These are phyloP conservation scores for Boletus reticuloceps DNA, from an alignment of 768 basidiomycete species.

Conservation along the genomic window DNA sequence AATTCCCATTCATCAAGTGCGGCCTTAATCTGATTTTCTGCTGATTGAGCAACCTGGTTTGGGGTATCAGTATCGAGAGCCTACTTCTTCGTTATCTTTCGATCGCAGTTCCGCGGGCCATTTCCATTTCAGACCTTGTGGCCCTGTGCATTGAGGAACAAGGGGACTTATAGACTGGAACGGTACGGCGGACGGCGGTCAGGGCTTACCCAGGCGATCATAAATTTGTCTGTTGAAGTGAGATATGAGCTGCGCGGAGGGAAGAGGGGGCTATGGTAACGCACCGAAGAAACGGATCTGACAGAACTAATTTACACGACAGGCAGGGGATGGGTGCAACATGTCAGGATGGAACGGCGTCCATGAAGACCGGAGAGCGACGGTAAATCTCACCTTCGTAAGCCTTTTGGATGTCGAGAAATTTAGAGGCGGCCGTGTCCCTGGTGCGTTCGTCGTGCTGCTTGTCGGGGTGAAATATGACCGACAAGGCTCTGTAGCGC, in stretches of 20 bases:
- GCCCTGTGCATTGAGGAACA: conserved; percentile 24
- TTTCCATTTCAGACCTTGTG: conserved; percentile 38
- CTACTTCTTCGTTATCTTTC: conserved; percentile 49
- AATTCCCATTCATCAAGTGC: conserved; percentile 41
- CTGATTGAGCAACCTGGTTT: conserved; percentile 19
- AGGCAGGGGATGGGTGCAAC: conserved; percentile 10
- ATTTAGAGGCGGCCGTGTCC: conserved; percentile 60
- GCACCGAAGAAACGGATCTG: conserved; percentile 69
- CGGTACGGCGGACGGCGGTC: conserved; percentile 5
- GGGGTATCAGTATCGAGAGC: conserved; percentile 17
- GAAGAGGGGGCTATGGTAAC: conserved; percentile 14
- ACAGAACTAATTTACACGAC: conserved; percentile 48
- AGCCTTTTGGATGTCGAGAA: conserved; percentile 77
- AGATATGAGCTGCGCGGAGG: conserved; percentile 5
- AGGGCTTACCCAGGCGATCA: conserved; percentile 59
- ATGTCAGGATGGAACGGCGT: background rate
- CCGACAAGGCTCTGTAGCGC: conserved; percentile 65
- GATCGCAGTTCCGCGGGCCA: conserved; percentile 46
- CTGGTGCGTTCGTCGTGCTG: conserved; percentile 58
- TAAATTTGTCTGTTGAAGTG: conserved; percentile 59
- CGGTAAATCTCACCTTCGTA: conserved; percentile 59
- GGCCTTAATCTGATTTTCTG: conserved; percentile 44
- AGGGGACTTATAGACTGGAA: conserved; percentile 2
- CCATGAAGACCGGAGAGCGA: background rate
- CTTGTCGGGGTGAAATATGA: conserved; percentile 85